A percentile compares a stretch with the other conserved stretches of the same genome.
These are phyloP conservation scores for Leptographium radiaticola DNA, from an alignment of 2,329 filamentous ascomycete genomes.

Conservation along the genomic window DNA sequence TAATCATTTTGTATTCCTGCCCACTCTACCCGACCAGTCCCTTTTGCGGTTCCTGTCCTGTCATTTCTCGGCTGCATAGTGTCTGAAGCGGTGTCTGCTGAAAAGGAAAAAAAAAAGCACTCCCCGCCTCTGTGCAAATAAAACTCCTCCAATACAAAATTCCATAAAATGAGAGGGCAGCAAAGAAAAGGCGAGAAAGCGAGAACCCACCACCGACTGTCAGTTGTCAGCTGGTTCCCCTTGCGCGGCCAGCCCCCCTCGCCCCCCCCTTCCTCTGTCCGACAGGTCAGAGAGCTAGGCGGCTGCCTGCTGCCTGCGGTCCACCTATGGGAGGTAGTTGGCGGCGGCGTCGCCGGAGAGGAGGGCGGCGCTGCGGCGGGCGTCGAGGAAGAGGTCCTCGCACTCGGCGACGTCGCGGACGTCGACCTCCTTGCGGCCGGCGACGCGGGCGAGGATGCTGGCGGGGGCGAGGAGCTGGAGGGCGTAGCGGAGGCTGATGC, in stretches of 20 bases:
- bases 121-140: too few species aligned
- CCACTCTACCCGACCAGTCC: neutral
- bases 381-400: slow-evolving; percentile 74
- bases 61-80: neutral
- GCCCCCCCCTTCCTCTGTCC: too few species aligned
- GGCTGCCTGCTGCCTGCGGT: too few species aligned
- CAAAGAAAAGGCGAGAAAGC: too few species aligned
- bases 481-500: slow-evolving; percentile 83
- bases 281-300: too few species aligned
- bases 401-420: slow-evolving; percentile 67
- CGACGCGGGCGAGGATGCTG: slow-evolving; percentile 80
- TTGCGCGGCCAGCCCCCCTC: too few species aligned
- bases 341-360: slow-evolving; percentile 48
- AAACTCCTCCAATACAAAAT: too few species aligned
- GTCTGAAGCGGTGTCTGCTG: too few species aligned
- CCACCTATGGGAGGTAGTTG: slow-evolving; percentile 52
- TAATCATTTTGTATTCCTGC: neutral
- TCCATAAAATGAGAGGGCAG: too few species aligned
- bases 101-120: too few species aligned
- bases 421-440: slow-evolving; percentile 64
- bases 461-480: slow-evolving; percentile 82
- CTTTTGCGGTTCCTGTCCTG: neutral
- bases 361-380: slow-evolving; percentile 61
- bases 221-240: too few species aligned
- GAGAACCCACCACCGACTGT: too few species aligned